Percentiles rank a stretch among this genome's conserved stretches.
phyloP scores from a whole-genome alignment of 805 yeast species.

The Martiniozyma abietophila region DNA sequence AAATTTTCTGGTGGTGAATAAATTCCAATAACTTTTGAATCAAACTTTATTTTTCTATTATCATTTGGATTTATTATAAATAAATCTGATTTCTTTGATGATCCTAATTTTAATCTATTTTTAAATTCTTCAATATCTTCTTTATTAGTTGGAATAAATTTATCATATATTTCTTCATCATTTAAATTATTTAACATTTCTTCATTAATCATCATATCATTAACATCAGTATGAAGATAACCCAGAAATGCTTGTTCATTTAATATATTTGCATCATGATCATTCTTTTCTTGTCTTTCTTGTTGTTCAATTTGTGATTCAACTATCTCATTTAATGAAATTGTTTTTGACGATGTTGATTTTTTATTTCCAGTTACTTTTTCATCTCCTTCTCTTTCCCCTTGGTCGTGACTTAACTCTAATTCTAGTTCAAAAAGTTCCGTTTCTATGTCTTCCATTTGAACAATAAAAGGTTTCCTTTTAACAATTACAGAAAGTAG shows the following conservation, averaged over 20 bases:
- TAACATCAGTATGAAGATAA: background rate
- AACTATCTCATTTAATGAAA: too few species aligned
- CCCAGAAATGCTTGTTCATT: constrained; percentile 2
- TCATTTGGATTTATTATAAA: constrained; percentile 3
- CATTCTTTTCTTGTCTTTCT: constrained; percentile 4
- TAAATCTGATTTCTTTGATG: constrained; percentile 1
- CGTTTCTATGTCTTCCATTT: too few species aligned
- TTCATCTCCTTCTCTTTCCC: too few species aligned
- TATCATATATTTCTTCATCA: constrained; percentile 25
- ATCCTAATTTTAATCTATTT: constrained; percentile 3
- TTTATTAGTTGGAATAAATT: constrained; percentile 23
- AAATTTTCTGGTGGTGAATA: constrained; percentile 83
- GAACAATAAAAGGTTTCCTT: too few species aligned
- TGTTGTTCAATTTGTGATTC: constrained; percentile 2
- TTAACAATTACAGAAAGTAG: too few species aligned
- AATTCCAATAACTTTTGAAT: constrained; percentile 7
- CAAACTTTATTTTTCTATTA: constrained; percentile 8
- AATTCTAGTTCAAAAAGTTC: constrained; percentile 3
- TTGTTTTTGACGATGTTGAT: too few species aligned
- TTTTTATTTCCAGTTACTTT: too few species aligned
- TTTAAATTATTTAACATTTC: constrained; percentile 10
- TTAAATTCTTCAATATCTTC: constrained; percentile 15
- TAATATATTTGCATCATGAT: constrained; percentile 3
- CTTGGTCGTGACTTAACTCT: too few species aligned
- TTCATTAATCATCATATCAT: background rate